Conservation (phyloP, 345 rosid species). For the Noccaea caerulescens region DNA sequence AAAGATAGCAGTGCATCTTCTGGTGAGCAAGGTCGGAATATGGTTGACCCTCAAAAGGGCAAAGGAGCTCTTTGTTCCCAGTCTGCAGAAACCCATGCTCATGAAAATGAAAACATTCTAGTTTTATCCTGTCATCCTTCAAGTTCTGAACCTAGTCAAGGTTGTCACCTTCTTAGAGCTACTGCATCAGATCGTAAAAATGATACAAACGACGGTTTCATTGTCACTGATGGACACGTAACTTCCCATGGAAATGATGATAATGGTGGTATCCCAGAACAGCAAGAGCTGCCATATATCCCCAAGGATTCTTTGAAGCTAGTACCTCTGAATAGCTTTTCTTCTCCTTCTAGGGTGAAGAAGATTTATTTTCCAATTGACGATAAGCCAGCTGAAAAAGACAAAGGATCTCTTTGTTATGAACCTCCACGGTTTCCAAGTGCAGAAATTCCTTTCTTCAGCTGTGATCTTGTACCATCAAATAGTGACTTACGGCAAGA, state of each 20-base stretch:
- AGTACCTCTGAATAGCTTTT: slow-evolving; percentile 63
- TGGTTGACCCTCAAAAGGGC: slow-evolving; percentile 47
- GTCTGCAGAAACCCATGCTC: slow-evolving; percentile 49
- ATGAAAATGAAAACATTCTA: slow-evolving; percentile 49
- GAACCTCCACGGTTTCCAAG: slow-evolving; percentile 99
- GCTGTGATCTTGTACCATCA: slow-evolving; percentile 92
- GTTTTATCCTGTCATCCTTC: slow-evolving; percentile 53
- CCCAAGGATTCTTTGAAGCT: slow-evolving; percentile 62
- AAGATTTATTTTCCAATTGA: slow-evolving; percentile 44
- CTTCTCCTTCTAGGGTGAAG: slow-evolving; percentile 47
- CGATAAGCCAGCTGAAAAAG: slow-evolving; percentile 53
- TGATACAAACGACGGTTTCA: slow-evolving; percentile 51
- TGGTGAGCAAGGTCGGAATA: slow-evolving; percentile 48
- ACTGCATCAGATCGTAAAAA: slow-evolving; percentile 53
- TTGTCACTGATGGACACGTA: slow-evolving; percentile 50
- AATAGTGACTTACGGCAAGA: slow-evolving; percentile 83
- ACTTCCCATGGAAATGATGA: slow-evolving; percentile 53
- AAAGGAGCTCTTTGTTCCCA: slow-evolving; percentile 45
- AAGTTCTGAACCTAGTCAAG: slow-evolving; percentile 51
- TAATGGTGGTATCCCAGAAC: slow-evolving; percentile 42
- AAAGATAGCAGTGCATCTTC: slow-evolving; percentile 50
- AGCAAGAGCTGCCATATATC: slow-evolving; percentile 56
- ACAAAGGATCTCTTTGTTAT: slow-evolving; percentile 78
- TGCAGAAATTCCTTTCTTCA: slow-evolving; percentile 89
- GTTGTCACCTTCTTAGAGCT: slow-evolving; percentile 48